Evolutionary conservation across 2,329 filamentous ascomycete genomes (phyloP).

Genomic region (Botrytis fabae): DNA sequence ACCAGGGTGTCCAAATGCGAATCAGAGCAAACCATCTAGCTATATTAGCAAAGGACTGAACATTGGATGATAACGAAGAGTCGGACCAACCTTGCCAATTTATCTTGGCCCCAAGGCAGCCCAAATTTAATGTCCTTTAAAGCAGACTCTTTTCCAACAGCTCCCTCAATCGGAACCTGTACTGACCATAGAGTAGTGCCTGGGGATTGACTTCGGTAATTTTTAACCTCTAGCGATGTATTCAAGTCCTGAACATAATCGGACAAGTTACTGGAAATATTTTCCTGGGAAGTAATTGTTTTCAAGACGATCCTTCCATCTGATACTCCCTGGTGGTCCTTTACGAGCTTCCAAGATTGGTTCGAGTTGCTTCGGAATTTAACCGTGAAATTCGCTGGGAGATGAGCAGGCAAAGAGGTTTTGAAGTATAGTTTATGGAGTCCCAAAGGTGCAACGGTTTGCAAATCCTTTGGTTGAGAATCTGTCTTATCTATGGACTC

Average conservation of each 20-base stretch:
- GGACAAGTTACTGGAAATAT: slow-evolving; percentile 35
- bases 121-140: slow-evolving; percentile 45
- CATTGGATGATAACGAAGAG: background rate
- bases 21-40: slow-evolving; percentile 78
- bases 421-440: slow-evolving; percentile 55
- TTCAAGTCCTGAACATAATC: slow-evolving; percentile 60
- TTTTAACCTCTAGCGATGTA: slow-evolving; percentile 53
- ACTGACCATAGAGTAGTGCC: slow-evolving; percentile 72
- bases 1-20: slow-evolving; percentile 78
- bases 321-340: slow-evolving; percentile 59
- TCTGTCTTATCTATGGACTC: slow-evolving; percentile 33
- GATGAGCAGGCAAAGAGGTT: slow-evolving; percentile 49
- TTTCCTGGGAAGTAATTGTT: slow-evolving; percentile 36
- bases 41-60: slow-evolving; percentile 22
- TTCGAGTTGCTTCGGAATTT: slow-evolving; percentile 60
- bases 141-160: slow-evolving; percentile 58
- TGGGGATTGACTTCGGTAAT: slow-evolving; percentile 64
- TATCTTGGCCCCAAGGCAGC: slow-evolving; percentile 39
- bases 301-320: slow-evolving; percentile 65
- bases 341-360: slow-evolving; percentile 69
- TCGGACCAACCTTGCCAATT: slow-evolving; percentile 37
- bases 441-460: slow-evolving; percentile 41
- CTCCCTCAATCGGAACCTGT: slow-evolving; percentile 54
- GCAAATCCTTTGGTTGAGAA: slow-evolving; percentile 52
- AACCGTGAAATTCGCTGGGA: slow-evolving; percentile 64